These are phyloP conservation scores for Suhomyces sp. DNA, from an alignment of 805 yeast genomes.

Conservation along the genomic window DNA sequence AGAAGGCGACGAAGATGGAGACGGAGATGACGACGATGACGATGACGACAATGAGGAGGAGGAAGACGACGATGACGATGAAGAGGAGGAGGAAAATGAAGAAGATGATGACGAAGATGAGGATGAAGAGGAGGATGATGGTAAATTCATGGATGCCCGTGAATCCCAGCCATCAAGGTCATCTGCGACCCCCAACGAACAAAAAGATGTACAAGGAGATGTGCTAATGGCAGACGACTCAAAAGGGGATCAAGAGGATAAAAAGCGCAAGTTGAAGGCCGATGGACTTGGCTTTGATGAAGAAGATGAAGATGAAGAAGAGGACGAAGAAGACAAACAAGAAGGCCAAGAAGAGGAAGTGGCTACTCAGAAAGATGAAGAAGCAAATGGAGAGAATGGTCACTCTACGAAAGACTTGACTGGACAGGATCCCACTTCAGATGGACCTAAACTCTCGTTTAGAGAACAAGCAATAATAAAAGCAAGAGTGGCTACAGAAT, in stretches of 20 bases:
- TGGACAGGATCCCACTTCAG: too few relatives aligned
- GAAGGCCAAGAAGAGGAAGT: conserved; percentile 8
- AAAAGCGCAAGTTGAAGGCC: conserved; percentile 3
- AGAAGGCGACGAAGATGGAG: conserved; percentile 23
- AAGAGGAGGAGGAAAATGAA: conserved; percentile 14
- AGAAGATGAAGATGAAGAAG: neutral
- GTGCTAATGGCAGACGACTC: conserved; percentile 18
- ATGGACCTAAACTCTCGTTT: conserved; percentile 10
- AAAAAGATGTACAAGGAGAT: conserved; percentile 17
- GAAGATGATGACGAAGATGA: conserved; percentile 17
- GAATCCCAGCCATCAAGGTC: conserved; percentile 3
- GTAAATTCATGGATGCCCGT: conserved; percentile 10
- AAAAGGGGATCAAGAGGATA: conserved; percentile 13
- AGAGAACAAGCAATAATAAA: conserved; percentile 37
- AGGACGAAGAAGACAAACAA: conserved; percentile 5
- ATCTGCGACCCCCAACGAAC: conserved; percentile 10
- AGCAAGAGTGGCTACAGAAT: conserved; percentile 51
- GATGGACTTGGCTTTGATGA: too few relatives aligned
- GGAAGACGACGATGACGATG: conserved; percentile 18
- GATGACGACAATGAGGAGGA: conserved; percentile 16
- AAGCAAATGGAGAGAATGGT: conserved; percentile 5
- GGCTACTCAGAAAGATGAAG: conserved; percentile 4
- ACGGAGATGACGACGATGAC: conserved; percentile 14
- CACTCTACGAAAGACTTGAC: too few relatives aligned
- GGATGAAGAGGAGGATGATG: conserved; percentile 16